Conservation (phyloP, 805 yeast species). For the Kodamaea kakaduensis region DNA sequence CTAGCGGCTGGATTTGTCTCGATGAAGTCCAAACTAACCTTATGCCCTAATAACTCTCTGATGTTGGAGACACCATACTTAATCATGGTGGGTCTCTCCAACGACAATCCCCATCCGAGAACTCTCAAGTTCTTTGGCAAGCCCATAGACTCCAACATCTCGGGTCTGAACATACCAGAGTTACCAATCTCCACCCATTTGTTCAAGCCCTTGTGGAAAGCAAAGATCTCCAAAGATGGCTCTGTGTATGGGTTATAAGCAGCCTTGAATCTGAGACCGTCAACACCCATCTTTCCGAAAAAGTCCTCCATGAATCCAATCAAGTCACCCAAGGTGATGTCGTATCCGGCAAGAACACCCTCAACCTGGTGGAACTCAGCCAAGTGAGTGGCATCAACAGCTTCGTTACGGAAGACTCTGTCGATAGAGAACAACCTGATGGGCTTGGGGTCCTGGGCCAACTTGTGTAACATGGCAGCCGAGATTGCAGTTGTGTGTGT, state of each 20-base stretch:
- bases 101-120: slow-evolving; percentile 93
- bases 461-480: slow-evolving; percentile 76
- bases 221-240: slow-evolving; percentile 95
- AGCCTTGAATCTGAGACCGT: slow-evolving; percentile 93
- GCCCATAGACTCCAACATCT: slow-evolving; percentile 98
- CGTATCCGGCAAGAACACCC: slow-evolving; percentile 97
- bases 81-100: slow-evolving; percentile 99
- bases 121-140: slow-evolving; percentile 91
- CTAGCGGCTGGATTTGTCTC: slow-evolving; percentile 98
- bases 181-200: slow-evolving; percentile 99
- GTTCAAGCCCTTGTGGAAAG: slow-evolving; percentile 89
- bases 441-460: slow-evolving; percentile 87
- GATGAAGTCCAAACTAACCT: slow-evolving; percentile 89
- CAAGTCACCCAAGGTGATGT: slow-evolving; percentile 90
- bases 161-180: slow-evolving; percentile 99
- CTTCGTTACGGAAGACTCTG: slow-evolving; percentile 98
- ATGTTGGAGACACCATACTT: slow-evolving; percentile 94
- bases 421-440: slow-evolving; percentile 92
- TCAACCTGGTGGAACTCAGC: slow-evolving; percentile 99
- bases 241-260: slow-evolving; percentile 99
- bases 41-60: slow-evolving; percentile 95
- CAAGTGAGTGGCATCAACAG: slow-evolving; percentile 98
- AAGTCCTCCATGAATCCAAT: slow-evolving; percentile 98
- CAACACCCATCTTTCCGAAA: slow-evolving; percentile 96
- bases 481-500: slow-evolving; percentile 98